Percentiles rank a stretch among this genome's conserved stretches.
Conservation (phyloP, 169 alveolate genomes). For the Plasmodium coatneyi region DNA sequence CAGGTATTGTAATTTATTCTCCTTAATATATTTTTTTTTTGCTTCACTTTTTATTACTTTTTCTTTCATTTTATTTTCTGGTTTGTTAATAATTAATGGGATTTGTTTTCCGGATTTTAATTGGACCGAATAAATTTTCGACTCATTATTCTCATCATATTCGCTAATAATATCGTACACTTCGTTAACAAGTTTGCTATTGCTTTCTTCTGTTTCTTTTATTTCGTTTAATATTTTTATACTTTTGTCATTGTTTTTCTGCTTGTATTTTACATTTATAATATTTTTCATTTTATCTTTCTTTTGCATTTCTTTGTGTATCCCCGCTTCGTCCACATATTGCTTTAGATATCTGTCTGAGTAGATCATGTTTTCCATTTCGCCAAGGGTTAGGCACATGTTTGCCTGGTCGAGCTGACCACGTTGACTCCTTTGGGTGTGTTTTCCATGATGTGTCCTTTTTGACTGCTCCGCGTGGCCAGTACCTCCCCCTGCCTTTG, state of each 20-base stretch:
- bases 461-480: not conserved
- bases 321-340: not conserved
- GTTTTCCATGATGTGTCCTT: not conserved
- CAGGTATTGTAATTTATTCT: constrained; percentile 11
- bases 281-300: constrained; percentile 9
- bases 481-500: not conserved
- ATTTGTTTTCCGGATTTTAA: constrained; percentile 20
- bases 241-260: constrained; percentile 27
- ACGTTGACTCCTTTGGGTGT: not conserved
- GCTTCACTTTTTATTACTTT: not conserved
- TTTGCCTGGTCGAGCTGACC: not conserved
- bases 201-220: constrained; percentile 52
- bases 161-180: constrained; percentile 64
- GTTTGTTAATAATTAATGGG: constrained; percentile 35
- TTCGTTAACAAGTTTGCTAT: constrained; percentile 54
- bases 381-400: constrained; percentile 26
- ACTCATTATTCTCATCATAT: constrained; percentile 13
- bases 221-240: constrained; percentile 66
- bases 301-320: not conserved
- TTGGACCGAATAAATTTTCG: constrained; percentile 14
- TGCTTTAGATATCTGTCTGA: not conserved
- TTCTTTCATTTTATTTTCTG: not conserved
- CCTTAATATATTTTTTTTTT: constrained; percentile 6
- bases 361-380: constrained; percentile 21
- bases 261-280: not conserved